Base-by-base conservation (phyloP, 306 rosid genomes). In the Calophaca sinica region DNA sequence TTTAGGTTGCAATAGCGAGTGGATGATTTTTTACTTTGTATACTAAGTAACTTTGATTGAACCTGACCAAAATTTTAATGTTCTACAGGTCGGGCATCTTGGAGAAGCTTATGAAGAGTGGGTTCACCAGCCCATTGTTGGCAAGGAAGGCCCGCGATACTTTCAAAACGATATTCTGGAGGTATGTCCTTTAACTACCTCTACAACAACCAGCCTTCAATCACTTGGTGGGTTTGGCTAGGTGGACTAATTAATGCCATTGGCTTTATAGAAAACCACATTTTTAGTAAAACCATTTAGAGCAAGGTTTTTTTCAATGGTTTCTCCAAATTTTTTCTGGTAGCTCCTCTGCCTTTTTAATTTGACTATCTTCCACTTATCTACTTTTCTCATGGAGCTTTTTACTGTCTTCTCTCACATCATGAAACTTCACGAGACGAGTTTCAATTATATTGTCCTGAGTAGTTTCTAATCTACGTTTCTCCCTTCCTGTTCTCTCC, bases 101-200 rank as follows among this genome's bases (percentile, higher is more conserved):
- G 98, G 91, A 71, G 96, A 87, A 85, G 88, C 75, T 72, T 94
- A 94, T 79, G 87, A 94, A 65, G 97, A 94, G 72, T 94, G 98
- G 98, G 89, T 91, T 71, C 98, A 94, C 86, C 96, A 90, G 79
- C 97, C 97, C 4, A 94, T 94, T 74, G 88, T 91, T 49, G 61
- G 89, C 89, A 90, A 84, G 82, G 98, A 91, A 84, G 85, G 90
- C 26, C 98, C 98, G 58, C 96, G 96, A 35, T 94, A 85, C 82
- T 94, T 94, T 35, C 85, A 91, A 70, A 94, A 80, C 41, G 93
- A 91, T 68, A 29, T 94, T 73, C 67, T 89, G 81, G 98, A 94
- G 97, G 98, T 94, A 87, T 63, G 32, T 7, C 50, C 45, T 76
- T 49, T 54, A 68, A 80, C 59, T 15, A 12, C 52, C 2, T 62